phyloP scores from a whole-genome alignment of 2,329 filamentous ascomycete genomes.

The Phyllosticta ampelicida region DNA sequence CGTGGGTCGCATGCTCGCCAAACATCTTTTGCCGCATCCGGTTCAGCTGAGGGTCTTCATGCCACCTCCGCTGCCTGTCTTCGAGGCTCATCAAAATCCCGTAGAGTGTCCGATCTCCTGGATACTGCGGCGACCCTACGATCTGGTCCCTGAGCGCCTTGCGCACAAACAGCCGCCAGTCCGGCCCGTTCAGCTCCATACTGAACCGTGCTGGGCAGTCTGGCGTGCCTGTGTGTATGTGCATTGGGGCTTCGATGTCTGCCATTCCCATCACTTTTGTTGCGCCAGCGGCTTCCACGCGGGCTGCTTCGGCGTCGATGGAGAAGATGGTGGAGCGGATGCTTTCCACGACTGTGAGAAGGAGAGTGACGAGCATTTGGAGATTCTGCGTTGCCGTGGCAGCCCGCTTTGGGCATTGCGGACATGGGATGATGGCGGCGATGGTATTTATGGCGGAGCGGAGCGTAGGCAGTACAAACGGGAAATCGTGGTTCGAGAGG shows the following conservation, averaged over 20 bases:
- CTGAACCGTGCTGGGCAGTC: slow-evolving; percentile 36
- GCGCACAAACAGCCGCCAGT: slow-evolving; percentile 35
- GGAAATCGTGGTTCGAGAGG: slow-evolving; percentile 23
- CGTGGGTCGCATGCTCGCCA: neutral
- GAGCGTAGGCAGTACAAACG: slow-evolving; percentile 31
- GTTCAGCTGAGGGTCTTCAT: slow-evolving; percentile 14
- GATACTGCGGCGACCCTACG: slow-evolving; percentile 18
- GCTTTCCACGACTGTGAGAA: slow-evolving; percentile 32
- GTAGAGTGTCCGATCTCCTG: slow-evolving; percentile 23
- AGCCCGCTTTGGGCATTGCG: slow-evolving; percentile 30
- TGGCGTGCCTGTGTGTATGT: slow-evolving; percentile 33
- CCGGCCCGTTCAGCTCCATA: slow-evolving; percentile 32
- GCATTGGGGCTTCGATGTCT: slow-evolving; percentile 28
- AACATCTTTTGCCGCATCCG: slow-evolving; percentile 1
- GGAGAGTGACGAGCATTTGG: slow-evolving; percentile 30
- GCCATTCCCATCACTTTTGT: slow-evolving; percentile 35
- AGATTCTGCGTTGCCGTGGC: slow-evolving; percentile 37
- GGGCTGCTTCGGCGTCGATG: slow-evolving; percentile 31
- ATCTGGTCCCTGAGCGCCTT: slow-evolving; percentile 36
- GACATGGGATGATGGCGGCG: slow-evolving; percentile 30
- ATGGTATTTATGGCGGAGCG: slow-evolving; percentile 33
- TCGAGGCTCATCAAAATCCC: slow-evolving; percentile 30
- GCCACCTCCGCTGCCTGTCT: slow-evolving; percentile 33
- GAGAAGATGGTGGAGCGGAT: slow-evolving; percentile 30
- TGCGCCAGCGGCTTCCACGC: slow-evolving; percentile 19